Evolutionary conservation across 345 rosid genomes (phyloP), one percentile per base, ranked within the genome.

Genomic region (Raphanus sativus): DNA sequence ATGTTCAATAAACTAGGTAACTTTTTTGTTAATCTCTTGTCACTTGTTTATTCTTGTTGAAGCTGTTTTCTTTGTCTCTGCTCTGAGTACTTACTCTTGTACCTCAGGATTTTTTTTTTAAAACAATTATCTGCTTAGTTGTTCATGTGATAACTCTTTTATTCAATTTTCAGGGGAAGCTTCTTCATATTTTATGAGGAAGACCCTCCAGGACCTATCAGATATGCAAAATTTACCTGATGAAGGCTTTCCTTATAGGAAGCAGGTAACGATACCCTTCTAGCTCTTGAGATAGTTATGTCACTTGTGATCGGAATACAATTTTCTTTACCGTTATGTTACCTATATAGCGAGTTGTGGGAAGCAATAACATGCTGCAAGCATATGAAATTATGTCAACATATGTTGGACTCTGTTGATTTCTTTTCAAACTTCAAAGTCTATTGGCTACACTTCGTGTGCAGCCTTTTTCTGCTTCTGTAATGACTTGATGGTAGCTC

Each of bases 1-100:
- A 85, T 89, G 88, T 92, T 95, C 69, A 85, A 84, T 83, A 90
- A 87, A 87, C 82, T 92, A 84, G 99, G 99, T 91, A 86, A 61
- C n/a, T 29, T 11, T 54, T 11, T 54, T 30, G 38, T 13, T 62
- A 21, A 42, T 54, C 36, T 40, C 58, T 38, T 59, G 21, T 38
- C 66, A 36, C n/a, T 7, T 75, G 29, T 30, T 65, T 21, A 21
- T 21, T 5, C 59, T 65, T 52, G 58, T 74, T 32, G 71, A 56
- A 56, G 17, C 4, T 36, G 21, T n/a, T 38, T 26, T 30, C 36
- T 56, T 56, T 56, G 38, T 73, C 38, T 67, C 29, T 16, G 12
- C 38, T 67, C 29, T 16, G 12, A 52, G 61, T 62, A 52, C 34
- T 12, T 17, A 70, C 11, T 30, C 26, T 28, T 68, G 70, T 73